phyloP scores from a whole-genome alignment of 2,329 filamentous ascomycete species.

The Cytospora chrysosperma region DNA sequence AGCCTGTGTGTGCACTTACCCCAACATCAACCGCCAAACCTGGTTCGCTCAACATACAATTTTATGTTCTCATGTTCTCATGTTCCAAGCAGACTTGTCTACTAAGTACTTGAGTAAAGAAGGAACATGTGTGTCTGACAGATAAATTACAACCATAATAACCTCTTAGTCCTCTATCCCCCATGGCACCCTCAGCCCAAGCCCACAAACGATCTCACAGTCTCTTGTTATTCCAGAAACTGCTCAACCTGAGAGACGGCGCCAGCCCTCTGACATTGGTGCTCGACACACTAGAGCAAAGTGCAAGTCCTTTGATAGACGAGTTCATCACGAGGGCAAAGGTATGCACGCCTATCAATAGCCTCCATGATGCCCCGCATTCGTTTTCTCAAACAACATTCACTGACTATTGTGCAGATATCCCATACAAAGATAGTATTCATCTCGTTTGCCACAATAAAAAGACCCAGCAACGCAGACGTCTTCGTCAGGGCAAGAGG shows the following conservation, averaged over 20 bases:
- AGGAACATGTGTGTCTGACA: not conserved
- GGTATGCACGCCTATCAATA: conserved; percentile 42
- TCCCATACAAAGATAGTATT: conserved; percentile 71
- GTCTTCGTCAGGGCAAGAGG: conserved; percentile 63
- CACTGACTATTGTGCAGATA: conserved; percentile 39
- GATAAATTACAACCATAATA: not conserved
- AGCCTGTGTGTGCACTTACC: not conserved
- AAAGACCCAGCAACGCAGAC: conserved; percentile 63
- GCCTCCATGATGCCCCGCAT: too few relatives aligned
- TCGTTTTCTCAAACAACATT: not conserved
- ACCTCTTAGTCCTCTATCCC: not conserved
- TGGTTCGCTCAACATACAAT: too few relatives aligned
- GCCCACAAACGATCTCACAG: conserved; percentile 30
- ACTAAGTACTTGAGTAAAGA: too few relatives aligned
- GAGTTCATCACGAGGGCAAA: conserved; percentile 77
- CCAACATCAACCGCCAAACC: too few relatives aligned
- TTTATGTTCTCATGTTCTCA: not conserved
- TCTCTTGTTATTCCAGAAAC: conserved; percentile 31
- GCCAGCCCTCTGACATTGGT: conserved; percentile 85
- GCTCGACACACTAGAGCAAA: conserved; percentile 82
- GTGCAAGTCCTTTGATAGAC: conserved; percentile 64
- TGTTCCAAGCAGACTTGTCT: too few relatives aligned
- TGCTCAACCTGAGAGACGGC: conserved; percentile 63
- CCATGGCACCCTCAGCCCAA: conserved; percentile 28
- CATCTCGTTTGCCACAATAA: conserved; percentile 74